Evolutionary conservation across 225 moss, liverwort and hornwort species (phyloP), one percentile per base, ranked within the genome.

Genomic region (Sphagnum contortum): DNA sequence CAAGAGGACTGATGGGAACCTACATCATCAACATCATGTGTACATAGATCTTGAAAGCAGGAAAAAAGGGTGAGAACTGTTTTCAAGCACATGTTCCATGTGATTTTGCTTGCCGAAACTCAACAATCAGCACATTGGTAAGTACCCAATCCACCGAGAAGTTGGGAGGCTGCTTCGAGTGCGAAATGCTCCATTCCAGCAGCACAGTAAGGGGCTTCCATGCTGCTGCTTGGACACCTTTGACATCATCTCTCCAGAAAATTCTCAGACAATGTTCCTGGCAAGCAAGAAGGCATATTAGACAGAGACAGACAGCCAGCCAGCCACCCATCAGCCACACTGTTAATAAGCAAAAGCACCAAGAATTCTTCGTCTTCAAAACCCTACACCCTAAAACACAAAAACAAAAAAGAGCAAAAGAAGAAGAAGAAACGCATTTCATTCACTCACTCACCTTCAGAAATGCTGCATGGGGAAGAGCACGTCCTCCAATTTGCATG

Each of bases 211-310:
- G 69, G 63, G 91, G 91, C 9, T 71, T 74, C 70, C 91, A 77
- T 59, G 91, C 81, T 69, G 89, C 89, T 62, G 94, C 89, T 76
- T 94, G 91, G 53, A 89, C 94, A 68, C 64, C 50, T 81, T 91
- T 94, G 7, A 88, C 72, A 57, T 94, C 86, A 67, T 94, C 94
- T 59, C 88, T 84, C 66, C 87, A 83, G 62, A 94, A 84, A 55
- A 86, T 50, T 52, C 74, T 80, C 44, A 91, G 65, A 60, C 87
- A 91, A 50, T 75, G 89, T 57, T 91, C 89, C 94, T 94, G 86
- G 64, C 59, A 47, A n/a, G 45, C 29, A 44, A 45, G 29, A 45
- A 48, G 50, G 45, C 5, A 55, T 47, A 61, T 60, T 45, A 68
- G 68, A 66, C 9, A 29, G 29, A 29, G 29, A 29, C 29, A 29